These are phyloP conservation scores for Fusarium foetens DNA, from an alignment of 2,329 filamentous ascomycete genomes.

Conservation along the genomic window DNA sequence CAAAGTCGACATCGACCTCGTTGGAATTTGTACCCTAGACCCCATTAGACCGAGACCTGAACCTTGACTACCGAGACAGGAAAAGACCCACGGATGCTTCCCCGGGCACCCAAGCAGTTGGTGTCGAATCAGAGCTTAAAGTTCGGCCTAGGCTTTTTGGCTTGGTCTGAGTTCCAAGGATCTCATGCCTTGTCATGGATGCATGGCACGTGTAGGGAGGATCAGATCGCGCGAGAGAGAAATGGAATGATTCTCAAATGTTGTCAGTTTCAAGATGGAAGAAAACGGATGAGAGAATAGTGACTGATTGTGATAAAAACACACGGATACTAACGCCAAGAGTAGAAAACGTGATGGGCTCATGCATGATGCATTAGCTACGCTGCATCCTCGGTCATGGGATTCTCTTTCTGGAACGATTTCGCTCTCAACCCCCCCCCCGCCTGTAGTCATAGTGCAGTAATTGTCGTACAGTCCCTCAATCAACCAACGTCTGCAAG, in stretches of 20 bases:
- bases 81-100: conserved; percentile 33
- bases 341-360: conserved; percentile 17
- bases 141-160: not conserved
- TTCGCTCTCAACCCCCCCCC: conserved; percentile 16
- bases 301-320: not conserved
- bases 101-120: conserved; percentile 32
- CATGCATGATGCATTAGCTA: conserved; percentile 31
- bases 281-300: not conserved
- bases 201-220: not conserved
- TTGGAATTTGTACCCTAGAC: conserved; percentile 13
- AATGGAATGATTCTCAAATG: not conserved
- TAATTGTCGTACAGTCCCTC: conserved; percentile 4
- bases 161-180: not conserved
- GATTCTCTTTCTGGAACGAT: conserved; percentile 33
- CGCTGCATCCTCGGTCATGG: conserved; percentile 27
- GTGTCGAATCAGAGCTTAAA: conserved; percentile 31
- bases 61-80: conserved; percentile 5
- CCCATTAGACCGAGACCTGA: conserved; percentile 9
- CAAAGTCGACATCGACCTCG: not conserved
- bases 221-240: not conserved
- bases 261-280: not conserved
- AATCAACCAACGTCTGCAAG: not conserved
- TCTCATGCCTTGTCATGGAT: not conserved
- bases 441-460: not conserved
- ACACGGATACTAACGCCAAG: conserved; percentile 16